Evolutionary conservation across 495 filamentous ascomycete species (phyloP).

Genomic region (Oleoguttula mirabilis): DNA sequence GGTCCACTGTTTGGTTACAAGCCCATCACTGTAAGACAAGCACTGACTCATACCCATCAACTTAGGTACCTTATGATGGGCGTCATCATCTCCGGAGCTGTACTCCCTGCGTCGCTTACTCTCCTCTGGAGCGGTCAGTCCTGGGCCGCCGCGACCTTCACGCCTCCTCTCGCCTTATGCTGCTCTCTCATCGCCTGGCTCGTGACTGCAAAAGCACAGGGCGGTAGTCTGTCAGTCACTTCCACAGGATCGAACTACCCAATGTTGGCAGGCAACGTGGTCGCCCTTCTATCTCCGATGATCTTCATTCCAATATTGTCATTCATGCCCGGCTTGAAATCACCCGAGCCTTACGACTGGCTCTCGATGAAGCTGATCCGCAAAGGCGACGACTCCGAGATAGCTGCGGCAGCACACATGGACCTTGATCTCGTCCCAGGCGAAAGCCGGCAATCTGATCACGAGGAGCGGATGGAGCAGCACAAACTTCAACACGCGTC

Average conservation of each 20-base stretch:
- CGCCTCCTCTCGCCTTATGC: slow-evolving; percentile 64
- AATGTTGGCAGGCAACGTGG: slow-evolving; percentile 79
- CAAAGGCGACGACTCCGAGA: slow-evolving; percentile 69
- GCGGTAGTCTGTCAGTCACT: slow-evolving; percentile 56
- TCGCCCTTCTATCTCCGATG: slow-evolving; percentile 67
- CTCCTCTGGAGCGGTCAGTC: slow-evolving; percentile 78
- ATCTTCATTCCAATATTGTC: slow-evolving; percentile 73
- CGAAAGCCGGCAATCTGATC: slow-evolving; percentile 32
- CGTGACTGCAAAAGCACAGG: slow-evolving; percentile 71
- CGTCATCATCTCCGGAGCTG: slow-evolving; percentile 60
- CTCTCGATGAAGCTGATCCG: slow-evolving; percentile 73
- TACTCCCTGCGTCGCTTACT: slow-evolving; percentile 70
- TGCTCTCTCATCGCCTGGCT: slow-evolving; percentile 80
- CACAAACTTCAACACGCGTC: slow-evolving; percentile 57
- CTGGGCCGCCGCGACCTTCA: slow-evolving; percentile 60
- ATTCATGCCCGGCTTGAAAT: slow-evolving; percentile 44
- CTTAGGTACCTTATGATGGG: slow-evolving; percentile 90
- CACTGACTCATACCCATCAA: no score
- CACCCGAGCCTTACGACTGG: slow-evolving; percentile 87
- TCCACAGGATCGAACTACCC: slow-evolving; percentile 75
- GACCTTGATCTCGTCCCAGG: slow-evolving; percentile 61
- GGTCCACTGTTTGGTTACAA: no score
- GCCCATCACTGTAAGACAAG: no score
- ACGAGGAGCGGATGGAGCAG: slow-evolving; percentile 47
- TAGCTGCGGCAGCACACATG: slow-evolving; percentile 53